Evolutionary conservation across 1,139 yeast genomes (phyloP), one percentile per base, ranked within the genome.

Genomic region (Debaryomyces nepalensis): DNA sequence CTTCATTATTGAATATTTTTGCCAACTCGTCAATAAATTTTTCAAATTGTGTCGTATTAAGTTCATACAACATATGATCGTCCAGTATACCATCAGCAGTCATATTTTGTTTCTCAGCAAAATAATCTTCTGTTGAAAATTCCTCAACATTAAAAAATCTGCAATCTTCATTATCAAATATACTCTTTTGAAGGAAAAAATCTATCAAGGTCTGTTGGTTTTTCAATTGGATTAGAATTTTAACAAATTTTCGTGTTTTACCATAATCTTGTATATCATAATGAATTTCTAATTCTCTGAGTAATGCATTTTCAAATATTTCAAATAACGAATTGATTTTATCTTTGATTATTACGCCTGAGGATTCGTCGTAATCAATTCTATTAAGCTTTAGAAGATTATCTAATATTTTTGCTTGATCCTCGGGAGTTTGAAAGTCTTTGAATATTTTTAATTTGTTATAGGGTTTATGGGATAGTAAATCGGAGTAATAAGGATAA

Each of bases 291-390:
- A 90, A 73, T 52, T 89, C 96, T 37, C 82, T 66, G 24, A 87
- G 59, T 6, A 87, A 74, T 0, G 95, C 89, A 55, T 78, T 85
- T 41, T 86, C 86, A 57, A 88, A 87, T 27, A 87, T 70, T 54
- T 86, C 95, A 37, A 82, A 64, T n/a, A 84, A 70, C 1, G 85
- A 71, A 27, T 72, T 73, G 39, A 84, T 63, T 49, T 79, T 75
- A 39, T 75, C 79, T 24, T 70, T 56, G 18, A 71, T 71, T 5
- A 63, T 57, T 18, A 60, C 56, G 40, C 70, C 58, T 3, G 70
- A 50, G 44, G 65, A 62, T 39, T 63, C 68, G 38, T 57, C 53
- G 51, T 62, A 55, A 62, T 70, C 82, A 11, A 72, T 62, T 35
- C 51, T 55, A 39, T 74, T 71, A 52, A 65, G 75, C 22, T 52